phyloP scores from a whole-genome alignment of 2,329 filamentous ascomycete genomes.

The Hypocrella siamensis region DNA sequence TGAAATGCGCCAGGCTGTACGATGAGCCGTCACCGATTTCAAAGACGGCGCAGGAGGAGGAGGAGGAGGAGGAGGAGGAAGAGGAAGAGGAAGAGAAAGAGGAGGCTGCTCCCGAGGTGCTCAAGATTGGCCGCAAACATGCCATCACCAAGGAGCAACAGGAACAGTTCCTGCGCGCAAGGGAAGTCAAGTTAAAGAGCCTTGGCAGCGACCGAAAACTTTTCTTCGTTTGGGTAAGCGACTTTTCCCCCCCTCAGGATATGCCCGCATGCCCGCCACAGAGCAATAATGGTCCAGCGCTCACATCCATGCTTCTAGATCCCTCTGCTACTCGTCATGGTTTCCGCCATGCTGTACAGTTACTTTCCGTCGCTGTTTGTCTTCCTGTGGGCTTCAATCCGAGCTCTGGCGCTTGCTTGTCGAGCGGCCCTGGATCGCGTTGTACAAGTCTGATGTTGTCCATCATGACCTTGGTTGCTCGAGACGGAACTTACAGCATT shows the following conservation, averaged over 20 bases:
- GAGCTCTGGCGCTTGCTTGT: slow-evolving; percentile 15
- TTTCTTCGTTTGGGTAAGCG: slow-evolving; percentile 52
- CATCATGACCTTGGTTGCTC: not conserved
- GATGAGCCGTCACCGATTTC: slow-evolving; percentile 21
- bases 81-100: slow-evolving; percentile 23
- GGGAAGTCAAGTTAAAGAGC: slow-evolving; percentile 46
- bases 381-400: slow-evolving; percentile 17
- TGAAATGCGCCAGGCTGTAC: slow-evolving; percentile 37
- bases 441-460: slow-evolving; percentile 10
- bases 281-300: not conserved
- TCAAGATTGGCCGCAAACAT: slow-evolving; percentile 47
- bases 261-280: no score
- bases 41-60: slow-evolving; percentile 18
- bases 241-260: no score
- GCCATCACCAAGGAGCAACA: slow-evolving; percentile 50
- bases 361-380: slow-evolving; percentile 31
- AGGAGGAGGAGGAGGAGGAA: slow-evolving; percentile 23
- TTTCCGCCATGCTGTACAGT: slow-evolving; percentile 33
- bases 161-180: slow-evolving; percentile 43
- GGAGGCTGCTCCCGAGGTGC: slow-evolving; percentile 24
- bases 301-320: slow-evolving; percentile 18
- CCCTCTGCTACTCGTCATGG: slow-evolving; percentile 30
- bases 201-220: slow-evolving; percentile 48
- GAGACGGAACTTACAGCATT: no score
- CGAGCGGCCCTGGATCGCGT: slow-evolving; percentile 10